Evolutionary conservation across 495 filamentous ascomycete genomes (phyloP), one percentile per base, ranked within the genome.

Genomic region (Elaphomyces granulatus): DNA sequence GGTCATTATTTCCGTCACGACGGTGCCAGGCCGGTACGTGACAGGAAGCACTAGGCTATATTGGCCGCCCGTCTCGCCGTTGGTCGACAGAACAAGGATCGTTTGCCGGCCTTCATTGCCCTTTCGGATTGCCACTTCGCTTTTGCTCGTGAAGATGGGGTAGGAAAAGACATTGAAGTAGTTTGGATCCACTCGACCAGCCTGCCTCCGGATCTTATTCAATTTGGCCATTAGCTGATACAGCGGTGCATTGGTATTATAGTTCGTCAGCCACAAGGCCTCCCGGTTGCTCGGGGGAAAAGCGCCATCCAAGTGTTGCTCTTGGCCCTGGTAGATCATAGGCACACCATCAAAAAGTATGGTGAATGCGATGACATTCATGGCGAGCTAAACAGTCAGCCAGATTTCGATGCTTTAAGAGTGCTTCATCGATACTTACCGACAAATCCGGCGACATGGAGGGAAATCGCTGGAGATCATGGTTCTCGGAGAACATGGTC

Each of bases 401-500:
- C 23, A n/a, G 16, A 32, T 15, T 34, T 4, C 6, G 8, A 28
- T 16, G 18, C 10, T 7, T 12, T 31, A 34, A 31, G 31, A 0
- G 16, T 3, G 6, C 12, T 20, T 9, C 8, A 17, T 43, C 21
- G n/a, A n/a, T n/a, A 44, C 58, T 46, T 56, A 65, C 61, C 52
- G 58, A 68, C n/a, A 59, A 37, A 37, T 66, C 60, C 2, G 51
- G 32, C 3, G 44, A 47, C 63, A 59, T 37, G 20, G 66, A 75
- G 4, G 74, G 54, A 47, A 82, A 80, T 2, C 81, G 71, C 3
- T 64, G 45, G 8, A 74, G 57, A 50, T 90, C 83, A 48, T 90
- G 83, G 50, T 90, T 90, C 49, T 87, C 83, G 3, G 77, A 54
- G 63, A 92, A 92, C 2, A 68, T 75, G 14, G 78, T 73, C 3